These are phyloP conservation scores for Cenococcum geophilum DNA, from an alignment of 495 filamentous ascomycete species.

Conservation along the genomic window DNA sequence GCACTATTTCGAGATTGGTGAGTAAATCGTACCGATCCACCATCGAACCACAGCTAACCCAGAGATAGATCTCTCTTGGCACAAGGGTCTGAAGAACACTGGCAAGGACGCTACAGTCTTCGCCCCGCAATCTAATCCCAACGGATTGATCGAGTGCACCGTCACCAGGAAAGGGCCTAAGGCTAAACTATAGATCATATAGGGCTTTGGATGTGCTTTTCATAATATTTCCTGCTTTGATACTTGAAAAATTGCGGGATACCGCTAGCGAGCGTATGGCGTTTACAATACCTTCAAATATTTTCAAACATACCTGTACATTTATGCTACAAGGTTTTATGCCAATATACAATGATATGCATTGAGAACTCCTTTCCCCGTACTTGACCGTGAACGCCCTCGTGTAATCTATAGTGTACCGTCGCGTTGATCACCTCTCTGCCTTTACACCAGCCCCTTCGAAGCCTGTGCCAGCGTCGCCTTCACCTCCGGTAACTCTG, in stretches of 20 bases:
- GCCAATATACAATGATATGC: conserved; percentile 4
- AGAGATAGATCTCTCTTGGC: conserved; percentile 78
- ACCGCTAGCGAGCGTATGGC: conserved; percentile 10
- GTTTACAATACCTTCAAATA: background rate
- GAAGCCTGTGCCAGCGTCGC: conserved; percentile 31
- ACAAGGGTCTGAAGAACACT: conserved; percentile 94
- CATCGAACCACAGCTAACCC: conserved; percentile 27
- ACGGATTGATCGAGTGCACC: conserved; percentile 93
- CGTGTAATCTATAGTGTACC: background rate
- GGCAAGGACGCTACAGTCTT: conserved; percentile 95
- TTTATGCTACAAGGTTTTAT: conserved; percentile 11
- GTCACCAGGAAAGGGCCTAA: conserved; percentile 56
- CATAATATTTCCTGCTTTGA: background rate
- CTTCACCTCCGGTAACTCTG: conserved; percentile 44
- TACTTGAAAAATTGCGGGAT: background rate
- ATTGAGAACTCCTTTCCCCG: background rate
- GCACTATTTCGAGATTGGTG: conserved; percentile 97
- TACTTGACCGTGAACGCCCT: background rate
- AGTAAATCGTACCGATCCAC: conserved; percentile 35
- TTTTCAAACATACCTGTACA: conserved; percentile 4
- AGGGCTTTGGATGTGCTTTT: too few species aligned
- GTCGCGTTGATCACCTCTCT: background rate
- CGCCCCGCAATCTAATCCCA: conserved; percentile 85
- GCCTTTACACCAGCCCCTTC: background rate
- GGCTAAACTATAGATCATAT: conserved; percentile 34